These are phyloP conservation scores for Primulina tabacum DNA, from an alignment of 257 asterid genomes.

Conservation along the genomic window DNA sequence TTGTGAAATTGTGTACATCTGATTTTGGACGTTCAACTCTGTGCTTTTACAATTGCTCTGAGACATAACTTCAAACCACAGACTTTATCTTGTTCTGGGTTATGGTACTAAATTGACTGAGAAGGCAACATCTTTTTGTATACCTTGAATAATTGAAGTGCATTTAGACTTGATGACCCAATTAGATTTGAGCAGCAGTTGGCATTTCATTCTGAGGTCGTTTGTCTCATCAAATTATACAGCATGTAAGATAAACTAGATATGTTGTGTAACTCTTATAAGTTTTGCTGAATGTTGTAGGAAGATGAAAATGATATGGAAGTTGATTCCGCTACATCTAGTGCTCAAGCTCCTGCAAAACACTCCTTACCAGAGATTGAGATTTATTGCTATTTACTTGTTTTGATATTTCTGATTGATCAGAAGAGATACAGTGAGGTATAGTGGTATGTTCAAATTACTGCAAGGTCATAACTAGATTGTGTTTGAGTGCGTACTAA, in stretches of 20 bases:
- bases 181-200: slow-evolving; percentile 8
- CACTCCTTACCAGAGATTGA: slow-evolving; percentile 67
- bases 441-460: slow-evolving; percentile 13
- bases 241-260: neutral
- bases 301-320: slow-evolving; percentile 61
- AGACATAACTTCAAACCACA: neutral
- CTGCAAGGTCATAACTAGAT: slow-evolving; percentile 1
- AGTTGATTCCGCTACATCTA: slow-evolving; percentile 52
- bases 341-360: slow-evolving; percentile 45
- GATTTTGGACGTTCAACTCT: neutral
- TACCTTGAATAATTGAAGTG: neutral
- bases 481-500: slow-evolving; percentile 14
- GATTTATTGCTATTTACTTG: slow-evolving; percentile 65
- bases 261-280: neutral
- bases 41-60: neutral
- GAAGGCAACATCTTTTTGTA: neutral
- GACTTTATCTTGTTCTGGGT: neutral
- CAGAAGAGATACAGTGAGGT: slow-evolving; percentile 69
- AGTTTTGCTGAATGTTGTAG: slow-evolving; percentile 33
- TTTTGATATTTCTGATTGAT: slow-evolving; percentile 61
- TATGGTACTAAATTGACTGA: neutral
- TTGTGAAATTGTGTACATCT: neutral
- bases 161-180: neutral
- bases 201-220: neutral
- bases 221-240: slow-evolving; percentile 4